Percentiles rank a stretch among this genome's conserved stretches.
Evolutionary conservation across 2,329 filamentous ascomycete species (phyloP).

Genomic region (Claviceps maximensis): DNA sequence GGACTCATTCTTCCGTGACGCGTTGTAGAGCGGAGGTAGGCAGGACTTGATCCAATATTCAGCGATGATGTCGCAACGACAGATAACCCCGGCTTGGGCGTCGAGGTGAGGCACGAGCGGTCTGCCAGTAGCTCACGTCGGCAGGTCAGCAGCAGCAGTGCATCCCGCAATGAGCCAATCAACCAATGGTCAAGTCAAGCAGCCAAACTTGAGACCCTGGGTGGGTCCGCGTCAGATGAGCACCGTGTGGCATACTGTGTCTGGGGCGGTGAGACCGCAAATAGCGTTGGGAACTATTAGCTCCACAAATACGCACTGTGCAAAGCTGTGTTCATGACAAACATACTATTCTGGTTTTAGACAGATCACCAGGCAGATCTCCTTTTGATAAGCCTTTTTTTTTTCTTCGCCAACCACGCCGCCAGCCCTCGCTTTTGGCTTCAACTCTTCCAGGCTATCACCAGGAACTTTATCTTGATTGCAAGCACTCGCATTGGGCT

Average conservation of each 20-base stretch:
- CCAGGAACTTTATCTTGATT: background rate
- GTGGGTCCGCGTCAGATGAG: slow-evolving; percentile 5
- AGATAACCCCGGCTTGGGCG: background rate
- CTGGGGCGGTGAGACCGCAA: background rate
- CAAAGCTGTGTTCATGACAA: background rate
- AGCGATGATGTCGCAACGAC: background rate
- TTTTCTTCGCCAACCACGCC: background rate
- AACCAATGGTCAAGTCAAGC: background rate
- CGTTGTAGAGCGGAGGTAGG: background rate
- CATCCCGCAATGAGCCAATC: background rate
- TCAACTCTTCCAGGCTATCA: background rate
- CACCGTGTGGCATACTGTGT: slow-evolving; percentile 3
- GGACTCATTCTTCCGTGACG: background rate
- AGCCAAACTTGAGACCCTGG: background rate
- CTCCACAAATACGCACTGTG: background rate
- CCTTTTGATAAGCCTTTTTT: too few species aligned
- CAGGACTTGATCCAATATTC: background rate
- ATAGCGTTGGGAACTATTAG: background rate
- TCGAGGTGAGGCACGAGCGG: background rate
- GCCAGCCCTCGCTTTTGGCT: background rate
- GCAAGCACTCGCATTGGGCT: too few species aligned
- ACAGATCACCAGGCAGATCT: background rate
- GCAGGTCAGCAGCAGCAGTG: background rate
- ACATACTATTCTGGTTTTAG: too few species aligned
- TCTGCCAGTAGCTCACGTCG: background rate